phyloP scores from a whole-genome alignment of 306 rosid species.

The Datisca glomerata region DNA sequence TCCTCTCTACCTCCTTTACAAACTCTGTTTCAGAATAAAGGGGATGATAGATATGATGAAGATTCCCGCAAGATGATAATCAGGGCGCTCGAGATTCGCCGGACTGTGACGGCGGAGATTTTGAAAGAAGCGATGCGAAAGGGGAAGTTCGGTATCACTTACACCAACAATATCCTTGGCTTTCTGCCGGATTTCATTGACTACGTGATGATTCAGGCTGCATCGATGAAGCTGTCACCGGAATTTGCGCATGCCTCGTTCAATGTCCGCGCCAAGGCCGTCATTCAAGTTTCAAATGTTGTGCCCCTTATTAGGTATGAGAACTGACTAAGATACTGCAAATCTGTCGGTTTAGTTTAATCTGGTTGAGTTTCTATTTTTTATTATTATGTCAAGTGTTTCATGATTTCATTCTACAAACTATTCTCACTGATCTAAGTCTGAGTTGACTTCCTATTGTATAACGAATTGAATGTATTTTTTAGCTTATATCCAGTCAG shows the following conservation, averaged over 20 bases:
- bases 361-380: no score
- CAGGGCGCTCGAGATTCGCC: conserved; percentile 78
- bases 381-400: no score
- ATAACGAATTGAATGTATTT: no score
- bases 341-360: no score
- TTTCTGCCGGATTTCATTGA: conserved; percentile 50
- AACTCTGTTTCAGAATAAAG: conserved; percentile 22
- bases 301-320: conserved; percentile 70
- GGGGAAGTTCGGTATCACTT: conserved; percentile 85
- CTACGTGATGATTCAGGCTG: conserved; percentile 76
- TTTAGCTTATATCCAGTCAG: no score
- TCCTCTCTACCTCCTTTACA: conserved; percentile 48
- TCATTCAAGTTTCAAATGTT: conserved; percentile 59
- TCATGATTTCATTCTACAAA: no score
- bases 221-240: conserved; percentile 54
- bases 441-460: no score
- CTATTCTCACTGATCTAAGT: no score
- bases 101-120: conserved; percentile 72
- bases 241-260: conserved; percentile 46
- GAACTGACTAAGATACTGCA: background rate
- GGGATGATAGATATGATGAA: conserved; percentile 8
- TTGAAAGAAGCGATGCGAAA: conserved; percentile 57
- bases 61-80: conserved; percentile 35
- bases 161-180: conserved; percentile 35
- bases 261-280: conserved; percentile 68